phyloP scores from a whole-genome alignment of 2,329 filamentous ascomycete genomes.

The Aspergillus hiratsukae region DNA sequence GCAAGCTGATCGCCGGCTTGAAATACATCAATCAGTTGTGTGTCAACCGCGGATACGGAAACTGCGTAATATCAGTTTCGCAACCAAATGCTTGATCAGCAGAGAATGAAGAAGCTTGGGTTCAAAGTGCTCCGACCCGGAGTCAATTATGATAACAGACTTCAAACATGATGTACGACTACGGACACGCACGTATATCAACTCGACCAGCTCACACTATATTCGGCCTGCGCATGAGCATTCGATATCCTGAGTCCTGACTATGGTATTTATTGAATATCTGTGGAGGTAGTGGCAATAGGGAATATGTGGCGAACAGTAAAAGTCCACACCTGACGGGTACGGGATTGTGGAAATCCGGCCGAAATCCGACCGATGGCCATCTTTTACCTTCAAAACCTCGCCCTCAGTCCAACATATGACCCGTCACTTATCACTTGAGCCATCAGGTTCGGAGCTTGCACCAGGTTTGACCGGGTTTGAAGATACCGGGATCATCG shows the following conservation, averaged over 20 bases:
- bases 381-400: not conserved
- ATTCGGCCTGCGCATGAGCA: too few species aligned
- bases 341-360: not conserved
- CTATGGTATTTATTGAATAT: too few species aligned
- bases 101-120: constrained; percentile 13
- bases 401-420: not conserved
- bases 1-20: not conserved
- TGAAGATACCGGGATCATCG: too few species aligned
- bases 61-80: constrained; percentile 16
- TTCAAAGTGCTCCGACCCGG: constrained; percentile 10
- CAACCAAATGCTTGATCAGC: constrained; percentile 9
- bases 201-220: not conserved
- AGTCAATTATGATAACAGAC: not conserved
- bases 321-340: too few species aligned
- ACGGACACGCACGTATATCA: not conserved
- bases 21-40: not conserved
- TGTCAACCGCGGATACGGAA: constrained; percentile 1
- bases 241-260: too few species aligned
- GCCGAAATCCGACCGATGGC: not conserved
- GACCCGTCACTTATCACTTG: not conserved
- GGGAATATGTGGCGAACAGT: too few species aligned
- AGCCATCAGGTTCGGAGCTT: not conserved
- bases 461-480: too few species aligned
- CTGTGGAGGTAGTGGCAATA: too few species aligned
- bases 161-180: not conserved